Evolutionary conservation across 2,329 filamentous ascomycete species (phyloP).

Genomic region (Aspergillus ruber): DNA sequence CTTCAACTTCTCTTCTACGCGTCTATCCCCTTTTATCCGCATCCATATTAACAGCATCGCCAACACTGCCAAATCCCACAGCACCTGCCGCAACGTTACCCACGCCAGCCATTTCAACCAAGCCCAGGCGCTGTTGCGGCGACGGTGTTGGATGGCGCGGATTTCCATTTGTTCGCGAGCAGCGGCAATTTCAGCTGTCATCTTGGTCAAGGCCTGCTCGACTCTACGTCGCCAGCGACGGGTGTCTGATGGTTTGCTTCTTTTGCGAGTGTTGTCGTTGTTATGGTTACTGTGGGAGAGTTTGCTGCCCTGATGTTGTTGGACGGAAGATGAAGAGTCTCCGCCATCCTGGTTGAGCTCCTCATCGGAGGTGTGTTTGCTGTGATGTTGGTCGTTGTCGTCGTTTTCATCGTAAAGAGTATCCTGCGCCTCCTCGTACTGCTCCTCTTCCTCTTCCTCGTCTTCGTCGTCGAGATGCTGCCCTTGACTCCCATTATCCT

Average conservation of each 20-base stretch:
- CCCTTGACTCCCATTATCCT: constrained; percentile 29
- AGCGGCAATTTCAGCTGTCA: constrained; percentile 89
- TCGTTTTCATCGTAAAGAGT: constrained; percentile 23
- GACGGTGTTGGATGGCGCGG: constrained; percentile 64
- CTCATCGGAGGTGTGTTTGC: constrained; percentile 1
- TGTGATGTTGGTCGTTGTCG: constrained; percentile 4
- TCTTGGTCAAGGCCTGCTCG: constrained; percentile 76
- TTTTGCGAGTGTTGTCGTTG: constrained; percentile 9
- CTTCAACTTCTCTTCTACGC: constrained; percentile 34
- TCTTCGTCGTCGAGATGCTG: constrained; percentile 15
- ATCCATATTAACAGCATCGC: constrained; percentile 35
- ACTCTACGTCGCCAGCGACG: constrained; percentile 72
- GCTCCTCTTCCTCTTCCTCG: constrained; percentile 10
- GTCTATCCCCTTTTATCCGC: constrained; percentile 36
- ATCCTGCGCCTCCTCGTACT: constrained; percentile 32
- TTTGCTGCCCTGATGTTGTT: neutral
- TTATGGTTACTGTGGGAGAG: neutral
- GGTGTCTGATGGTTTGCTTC: neutral
- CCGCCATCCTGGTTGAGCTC: constrained; percentile 1
- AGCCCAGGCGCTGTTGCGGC: constrained; percentile 57
- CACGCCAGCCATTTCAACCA: constrained; percentile 69
- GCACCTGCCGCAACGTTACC: constrained; percentile 64
- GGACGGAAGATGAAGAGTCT: neutral
- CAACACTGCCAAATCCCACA: constrained; percentile 59
- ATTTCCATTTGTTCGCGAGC: constrained; percentile 82